Percentiles rank a stretch among this genome's conserved stretches.
Evolutionary conservation across 352 stramenopile species (phyloP).

Genomic region (Phytophthora rubi): DNA sequence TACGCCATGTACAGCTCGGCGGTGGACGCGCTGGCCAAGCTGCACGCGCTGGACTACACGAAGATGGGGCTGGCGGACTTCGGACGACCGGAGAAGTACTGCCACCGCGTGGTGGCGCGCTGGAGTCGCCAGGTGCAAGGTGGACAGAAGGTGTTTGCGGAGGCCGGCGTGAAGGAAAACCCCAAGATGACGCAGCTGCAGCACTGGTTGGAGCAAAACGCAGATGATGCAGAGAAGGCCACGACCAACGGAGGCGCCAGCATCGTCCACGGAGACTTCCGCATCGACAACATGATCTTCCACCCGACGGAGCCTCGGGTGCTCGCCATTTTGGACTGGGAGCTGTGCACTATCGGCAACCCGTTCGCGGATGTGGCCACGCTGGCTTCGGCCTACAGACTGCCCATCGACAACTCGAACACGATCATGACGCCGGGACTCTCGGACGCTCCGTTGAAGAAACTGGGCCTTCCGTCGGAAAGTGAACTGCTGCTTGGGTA

Average conservation of each 20-base stretch:
- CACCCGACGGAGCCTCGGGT: slow-evolving; percentile 85
- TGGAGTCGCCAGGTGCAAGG: slow-evolving; percentile 79
- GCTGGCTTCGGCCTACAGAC: slow-evolving; percentile 58
- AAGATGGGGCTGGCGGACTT: slow-evolving; percentile 62
- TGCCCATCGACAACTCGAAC: slow-evolving; percentile 45
- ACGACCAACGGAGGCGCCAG: slow-evolving; percentile 33
- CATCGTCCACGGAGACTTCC: slow-evolving; percentile 90
- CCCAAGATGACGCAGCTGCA: slow-evolving; percentile 54
- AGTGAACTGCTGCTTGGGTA: slow-evolving; percentile 67
- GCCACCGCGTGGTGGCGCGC: slow-evolving; percentile 66
- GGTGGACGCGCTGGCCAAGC: slow-evolving; percentile 65
- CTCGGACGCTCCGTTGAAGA: slow-evolving; percentile 46
- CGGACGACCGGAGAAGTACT: slow-evolving; percentile 73
- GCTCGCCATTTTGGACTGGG: slow-evolving; percentile 88
- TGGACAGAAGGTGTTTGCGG: slow-evolving; percentile 50
- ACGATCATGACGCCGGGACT: slow-evolving; percentile 68
- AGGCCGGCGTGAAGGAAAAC: slow-evolving; percentile 65
- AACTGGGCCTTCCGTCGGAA: slow-evolving; percentile 70
- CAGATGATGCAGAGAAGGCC: slow-evolving; percentile 57
- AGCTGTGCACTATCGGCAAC: slow-evolving; percentile 88
- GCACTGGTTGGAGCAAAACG: slow-evolving; percentile 64
- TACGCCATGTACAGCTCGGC: slow-evolving; percentile 85
- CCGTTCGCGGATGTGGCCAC: slow-evolving; percentile 84
- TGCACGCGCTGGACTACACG: slow-evolving; percentile 73
- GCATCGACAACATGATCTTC: slow-evolving; percentile 89